phyloP scores from a whole-genome alignment of 139 green algal species.

The Haematococcus lacustris region DNA sequence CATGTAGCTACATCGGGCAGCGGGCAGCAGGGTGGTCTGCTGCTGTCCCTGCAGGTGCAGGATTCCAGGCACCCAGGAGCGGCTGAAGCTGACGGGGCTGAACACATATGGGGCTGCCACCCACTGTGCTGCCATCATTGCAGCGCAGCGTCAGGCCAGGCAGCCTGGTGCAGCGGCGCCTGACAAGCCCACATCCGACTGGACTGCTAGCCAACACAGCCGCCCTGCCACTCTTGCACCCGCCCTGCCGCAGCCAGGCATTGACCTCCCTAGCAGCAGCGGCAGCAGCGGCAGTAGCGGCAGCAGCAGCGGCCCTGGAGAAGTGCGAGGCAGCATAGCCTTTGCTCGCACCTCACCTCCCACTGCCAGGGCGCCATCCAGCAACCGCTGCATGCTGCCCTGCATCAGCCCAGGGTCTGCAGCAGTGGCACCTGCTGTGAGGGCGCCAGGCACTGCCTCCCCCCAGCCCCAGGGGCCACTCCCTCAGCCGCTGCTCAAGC shows the following conservation, averaged over 20 bases:
- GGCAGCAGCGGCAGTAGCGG: background rate
- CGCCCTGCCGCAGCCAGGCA: background rate
- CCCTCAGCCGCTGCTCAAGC: no score
- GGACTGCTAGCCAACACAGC: background rate
- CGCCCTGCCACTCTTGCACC: background rate
- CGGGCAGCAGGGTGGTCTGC: no score
- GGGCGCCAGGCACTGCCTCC: no score
- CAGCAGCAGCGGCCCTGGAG: background rate
- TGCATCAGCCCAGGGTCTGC: no score
- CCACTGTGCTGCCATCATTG: conserved; percentile 34
- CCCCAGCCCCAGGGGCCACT: no score
- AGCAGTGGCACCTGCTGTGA: no score
- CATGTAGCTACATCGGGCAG: no score
- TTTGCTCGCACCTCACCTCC: no score
- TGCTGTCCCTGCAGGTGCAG: no score
- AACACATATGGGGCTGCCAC: conserved; percentile 31
- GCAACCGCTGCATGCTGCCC: no score
- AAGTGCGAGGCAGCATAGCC: background rate
- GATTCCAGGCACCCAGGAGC: conserved; percentile 12
- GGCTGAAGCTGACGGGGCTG: conserved; percentile 30
- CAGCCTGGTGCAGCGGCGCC: background rate
- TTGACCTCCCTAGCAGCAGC: no score
- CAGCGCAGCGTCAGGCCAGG: conserved; percentile 15
- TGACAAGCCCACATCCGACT: background rate
- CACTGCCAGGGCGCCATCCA: no score